Evolutionary conservation across 768 basidiomycete species (phyloP), one percentile per base, ranked within the genome.

Genomic region (Suillus sp.): DNA sequence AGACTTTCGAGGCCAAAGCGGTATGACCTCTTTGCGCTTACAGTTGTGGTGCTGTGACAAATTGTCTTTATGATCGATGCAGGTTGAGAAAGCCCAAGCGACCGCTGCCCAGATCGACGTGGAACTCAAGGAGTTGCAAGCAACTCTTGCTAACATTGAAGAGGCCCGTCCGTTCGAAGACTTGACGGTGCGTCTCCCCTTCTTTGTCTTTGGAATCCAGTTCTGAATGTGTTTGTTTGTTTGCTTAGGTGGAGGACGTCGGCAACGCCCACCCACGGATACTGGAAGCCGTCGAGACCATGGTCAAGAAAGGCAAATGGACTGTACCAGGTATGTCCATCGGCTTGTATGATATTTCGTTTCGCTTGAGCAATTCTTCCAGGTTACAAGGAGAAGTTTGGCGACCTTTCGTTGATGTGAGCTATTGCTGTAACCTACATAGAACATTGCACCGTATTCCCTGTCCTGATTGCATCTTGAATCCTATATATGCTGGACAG

Each of bases 221-320:
- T 60, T 38, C 43, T 62, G 22, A 51, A 25, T 56, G n/a, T 13
- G 45, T 25, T 50, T 20, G 11, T 14, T 47, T 47, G 4, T 4
- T 68, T 60, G 35, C 20, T 62, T 70, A 96, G 95, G 83, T 89
- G 66, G 89, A 91, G 72, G 96, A 99, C 65, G 92, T 99, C 69
- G 88, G 89, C 68, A 84, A 89, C 65, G 96, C 96, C 30, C 91
- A 97, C 78, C 97, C 97, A 20, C 93, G 93, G 77, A 88, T 99
- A 76, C 80, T 83, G 43, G 88, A 97, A 78, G 88, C 91, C 48
- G 93, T 97, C 64, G 94, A 98, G 80, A 91, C 84, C 68, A 96
- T 97, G 95, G 77, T 98, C 67, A 89, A 91, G 86, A 95, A 98
- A 81, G 96, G 96, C 78, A 97, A 98, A 82, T 97, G 94, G 91